Evolutionary conservation across 1,139 yeast species (phyloP).

Genomic region (Ogataea hybrid): DNA sequence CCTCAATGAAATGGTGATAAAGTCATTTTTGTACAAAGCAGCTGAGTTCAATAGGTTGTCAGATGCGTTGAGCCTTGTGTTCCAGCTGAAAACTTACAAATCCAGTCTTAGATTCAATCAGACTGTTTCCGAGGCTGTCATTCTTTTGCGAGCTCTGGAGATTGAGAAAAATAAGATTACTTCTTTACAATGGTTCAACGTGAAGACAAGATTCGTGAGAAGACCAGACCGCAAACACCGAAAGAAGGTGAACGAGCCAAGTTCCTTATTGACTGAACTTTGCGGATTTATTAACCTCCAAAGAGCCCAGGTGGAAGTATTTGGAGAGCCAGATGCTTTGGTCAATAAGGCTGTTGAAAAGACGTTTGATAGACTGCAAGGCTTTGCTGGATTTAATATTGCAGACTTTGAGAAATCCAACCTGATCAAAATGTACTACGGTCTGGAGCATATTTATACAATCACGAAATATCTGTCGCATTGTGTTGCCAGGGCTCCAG

Average conservation of each 20-base stretch:
- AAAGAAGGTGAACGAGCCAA: conserved; percentile 10
- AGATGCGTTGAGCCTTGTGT: conserved; percentile 20
- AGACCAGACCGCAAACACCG: conserved; percentile 10
- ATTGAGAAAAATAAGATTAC: conserved; percentile 14
- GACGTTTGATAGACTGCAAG: conserved; percentile 1
- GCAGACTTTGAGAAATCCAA: conserved; percentile 10
- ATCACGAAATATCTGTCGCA: conserved; percentile 20
- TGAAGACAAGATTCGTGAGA: conserved; percentile 10
- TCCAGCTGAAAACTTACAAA: conserved; percentile 15
- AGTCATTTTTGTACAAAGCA: conserved; percentile 26
- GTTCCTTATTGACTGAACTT: conserved; percentile 12
- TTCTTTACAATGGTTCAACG: conserved; percentile 15
- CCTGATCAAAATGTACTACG: conserved; percentile 12
- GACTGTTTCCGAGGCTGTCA: conserved; percentile 25
- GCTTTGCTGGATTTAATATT: conserved; percentile 7
- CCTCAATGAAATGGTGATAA: conserved; percentile 21
- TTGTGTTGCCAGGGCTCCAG: conserved; percentile 9
- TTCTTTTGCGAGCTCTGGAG: conserved; percentile 25
- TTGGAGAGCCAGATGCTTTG: neutral
- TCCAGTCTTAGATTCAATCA: conserved; percentile 13
- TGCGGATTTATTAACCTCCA: conserved; percentile 10
- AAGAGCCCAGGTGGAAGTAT: conserved; percentile 4
- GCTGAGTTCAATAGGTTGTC: conserved; percentile 24
- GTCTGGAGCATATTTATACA: conserved; percentile 24
- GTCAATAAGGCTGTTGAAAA: conserved; percentile 11